Percentiles rank a stretch among this genome's conserved stretches.
Evolutionary conservation across 345 rosid genomes (phyloP).

Genomic region (Ailanthus altissimus): DNA sequence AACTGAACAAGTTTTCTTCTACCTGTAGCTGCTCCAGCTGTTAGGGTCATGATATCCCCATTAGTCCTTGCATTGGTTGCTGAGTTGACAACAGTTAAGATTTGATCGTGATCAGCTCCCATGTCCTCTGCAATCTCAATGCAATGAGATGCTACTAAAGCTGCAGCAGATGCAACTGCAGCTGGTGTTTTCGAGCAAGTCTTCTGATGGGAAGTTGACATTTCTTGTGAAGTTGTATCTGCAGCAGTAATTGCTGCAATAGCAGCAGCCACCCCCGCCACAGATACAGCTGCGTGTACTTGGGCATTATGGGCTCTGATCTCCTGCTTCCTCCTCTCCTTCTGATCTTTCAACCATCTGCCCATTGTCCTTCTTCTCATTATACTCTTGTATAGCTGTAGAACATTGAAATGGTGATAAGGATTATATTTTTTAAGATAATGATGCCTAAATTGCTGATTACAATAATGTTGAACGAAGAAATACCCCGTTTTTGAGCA

Average conservation of each 20-base stretch:
- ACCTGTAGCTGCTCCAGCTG: conserved; percentile 99
- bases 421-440: not conserved
- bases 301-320: conserved; percentile 76
- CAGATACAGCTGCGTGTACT: conserved; percentile 89
- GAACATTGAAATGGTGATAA: not conserved
- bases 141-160: conserved; percentile 89
- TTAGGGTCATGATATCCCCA: conserved; percentile 90
- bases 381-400: conserved; percentile 75
- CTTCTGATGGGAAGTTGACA: conserved; percentile 30
- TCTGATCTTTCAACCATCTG: conserved; percentile 87
- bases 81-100: conserved; percentile 64
- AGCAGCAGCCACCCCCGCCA: conserved; percentile 91
- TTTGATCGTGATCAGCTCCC: conserved; percentile 86
- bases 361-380: conserved; percentile 76
- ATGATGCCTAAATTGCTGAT: not conserved
- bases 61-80: conserved; percentile 75
- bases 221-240: conserved; percentile 43
- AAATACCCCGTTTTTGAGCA: conserved; percentile 59
- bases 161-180: conserved; percentile 87
- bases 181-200: conserved; percentile 42
- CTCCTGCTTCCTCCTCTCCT: conserved; percentile 90
- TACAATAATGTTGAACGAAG: conserved; percentile 13
- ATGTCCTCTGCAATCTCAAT: conserved; percentile 90
- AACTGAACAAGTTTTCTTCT: conserved; percentile 11
- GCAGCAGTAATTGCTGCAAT: conserved; percentile 77